These are phyloP conservation scores for Guillardia theta DNA, from an alignment of 78 protist genomes.

Conservation along the genomic window DNA sequence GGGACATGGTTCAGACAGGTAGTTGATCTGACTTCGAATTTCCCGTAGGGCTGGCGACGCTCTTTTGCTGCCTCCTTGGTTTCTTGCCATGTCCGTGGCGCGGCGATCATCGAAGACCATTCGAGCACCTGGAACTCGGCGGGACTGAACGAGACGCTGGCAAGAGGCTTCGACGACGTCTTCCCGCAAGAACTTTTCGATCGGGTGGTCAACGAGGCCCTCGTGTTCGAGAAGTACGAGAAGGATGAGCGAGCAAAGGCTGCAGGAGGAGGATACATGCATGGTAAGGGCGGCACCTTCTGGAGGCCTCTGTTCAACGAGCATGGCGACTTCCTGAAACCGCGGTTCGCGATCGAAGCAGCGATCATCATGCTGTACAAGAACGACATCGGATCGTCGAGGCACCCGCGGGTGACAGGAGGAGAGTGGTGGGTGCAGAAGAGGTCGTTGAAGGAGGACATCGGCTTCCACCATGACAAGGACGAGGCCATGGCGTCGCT, in stretches of 20 bases:
- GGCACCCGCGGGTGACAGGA: background rate
- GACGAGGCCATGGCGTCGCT: conserved; percentile 17
- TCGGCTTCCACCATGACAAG: conserved; percentile 5
- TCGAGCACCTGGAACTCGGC: background rate
- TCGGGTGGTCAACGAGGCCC: background rate
- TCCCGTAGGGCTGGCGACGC: no score
- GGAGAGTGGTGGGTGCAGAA: conserved; percentile 41
- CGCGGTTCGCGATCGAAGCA: conserved; percentile 8
- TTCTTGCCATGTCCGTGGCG: background rate
- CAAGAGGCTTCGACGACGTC: background rate
- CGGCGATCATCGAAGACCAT: background rate
- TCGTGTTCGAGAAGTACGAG: background rate
- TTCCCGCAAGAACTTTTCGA: background rate
- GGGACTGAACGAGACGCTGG: background rate
- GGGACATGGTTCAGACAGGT: no score
- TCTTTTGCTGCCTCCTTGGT: no score
- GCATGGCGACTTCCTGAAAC: background rate
- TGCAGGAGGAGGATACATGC: background rate
- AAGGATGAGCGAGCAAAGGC: background rate
- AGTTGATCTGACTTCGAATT: no score
- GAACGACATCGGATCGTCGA: background rate
- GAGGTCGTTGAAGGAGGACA: background rate
- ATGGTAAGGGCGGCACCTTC: conserved; percentile 24
- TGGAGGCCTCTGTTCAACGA: background rate
- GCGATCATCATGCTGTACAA: background rate